phyloP scores from a whole-genome alignment of 2,329 filamentous ascomycete species.

The Trichocomaceae sp. region DNA sequence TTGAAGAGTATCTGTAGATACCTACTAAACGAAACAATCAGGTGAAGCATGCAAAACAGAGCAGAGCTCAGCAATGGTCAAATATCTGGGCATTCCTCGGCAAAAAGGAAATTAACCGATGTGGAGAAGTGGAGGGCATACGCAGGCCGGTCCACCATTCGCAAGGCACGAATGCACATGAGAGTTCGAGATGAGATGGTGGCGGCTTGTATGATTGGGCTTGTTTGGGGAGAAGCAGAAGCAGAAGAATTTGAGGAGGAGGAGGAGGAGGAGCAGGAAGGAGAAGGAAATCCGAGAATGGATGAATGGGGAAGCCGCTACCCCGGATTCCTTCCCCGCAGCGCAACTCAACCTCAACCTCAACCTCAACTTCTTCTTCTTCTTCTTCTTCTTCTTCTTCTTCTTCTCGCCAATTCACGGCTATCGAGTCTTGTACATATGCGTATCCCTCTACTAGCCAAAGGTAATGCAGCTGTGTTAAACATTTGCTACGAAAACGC shows the following conservation, averaged over 20 bases:
- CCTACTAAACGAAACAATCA: too few relatives aligned
- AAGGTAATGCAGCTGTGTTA: too few relatives aligned
- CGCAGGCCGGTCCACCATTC: neutral
- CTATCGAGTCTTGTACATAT: neutral
- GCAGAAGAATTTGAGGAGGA: neutral
- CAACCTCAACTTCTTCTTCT: too few relatives aligned
- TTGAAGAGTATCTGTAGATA: too few relatives aligned
- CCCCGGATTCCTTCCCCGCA: neutral
- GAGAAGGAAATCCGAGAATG: neutral
- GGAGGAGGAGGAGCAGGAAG: neutral
- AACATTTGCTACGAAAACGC: neutral
- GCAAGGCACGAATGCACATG: neutral
- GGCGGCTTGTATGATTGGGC: neutral
- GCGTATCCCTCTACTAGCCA: neutral
- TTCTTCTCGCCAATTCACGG: neutral
- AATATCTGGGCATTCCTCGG: neutral
- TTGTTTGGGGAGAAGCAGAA: neutral
- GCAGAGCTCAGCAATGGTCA: too few relatives aligned
- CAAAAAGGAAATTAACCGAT: slow-evolving; percentile 5
- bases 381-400: too few relatives aligned
- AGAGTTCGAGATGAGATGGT: neutral
- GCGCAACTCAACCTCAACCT: neutral
- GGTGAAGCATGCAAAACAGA: neutral
- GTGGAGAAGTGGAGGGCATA: slow-evolving; percentile 3
- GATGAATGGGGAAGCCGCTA: neutral